phyloP scores from a whole-genome alignment of 208 protist species.

The Leishmania major region DNA sequence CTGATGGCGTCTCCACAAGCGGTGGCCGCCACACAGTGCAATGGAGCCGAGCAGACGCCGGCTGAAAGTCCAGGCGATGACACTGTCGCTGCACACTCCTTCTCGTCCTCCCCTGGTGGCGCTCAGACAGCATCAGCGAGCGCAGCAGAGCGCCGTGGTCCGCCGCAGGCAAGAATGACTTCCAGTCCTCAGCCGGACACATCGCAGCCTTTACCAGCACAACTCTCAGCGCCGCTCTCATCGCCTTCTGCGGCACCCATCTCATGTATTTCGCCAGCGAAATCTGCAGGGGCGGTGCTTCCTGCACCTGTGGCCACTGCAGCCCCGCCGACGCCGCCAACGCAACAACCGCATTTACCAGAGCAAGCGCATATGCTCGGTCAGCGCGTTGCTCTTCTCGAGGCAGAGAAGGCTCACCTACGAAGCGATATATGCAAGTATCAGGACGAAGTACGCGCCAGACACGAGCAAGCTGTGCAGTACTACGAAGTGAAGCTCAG shows the following conservation, averaged over 20 bases:
- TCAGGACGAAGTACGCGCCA: slow-evolving; percentile 38
- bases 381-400: slow-evolving; percentile 23
- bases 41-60: too few relatives aligned
- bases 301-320: not conserved
- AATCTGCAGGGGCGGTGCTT: too few relatives aligned
- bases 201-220: not conserved
- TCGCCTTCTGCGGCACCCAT: not conserved
- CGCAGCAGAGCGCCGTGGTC: slow-evolving; percentile 11
- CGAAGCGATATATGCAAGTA: slow-evolving; percentile 32
- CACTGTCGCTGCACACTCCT: not conserved
- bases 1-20: not conserved
- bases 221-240: not conserved
- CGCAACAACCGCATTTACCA: not conserved
- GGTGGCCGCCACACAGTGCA: not conserved
- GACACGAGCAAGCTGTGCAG: slow-evolving; percentile 41
- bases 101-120: not conserved
- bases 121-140: not conserved
- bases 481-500: slow-evolving; percentile 50
- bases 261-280: not conserved
- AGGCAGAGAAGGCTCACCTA: slow-evolving; percentile 39
- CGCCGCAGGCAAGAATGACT: slow-evolving; percentile 6
- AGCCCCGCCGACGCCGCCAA: too few relatives aligned
- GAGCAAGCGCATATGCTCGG: not conserved
- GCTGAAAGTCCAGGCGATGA: not conserved
- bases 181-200: not conserved